phyloP scores from a whole-genome alignment of 2,329 filamentous ascomycete genomes.

The Periconia macrospinosa region DNA sequence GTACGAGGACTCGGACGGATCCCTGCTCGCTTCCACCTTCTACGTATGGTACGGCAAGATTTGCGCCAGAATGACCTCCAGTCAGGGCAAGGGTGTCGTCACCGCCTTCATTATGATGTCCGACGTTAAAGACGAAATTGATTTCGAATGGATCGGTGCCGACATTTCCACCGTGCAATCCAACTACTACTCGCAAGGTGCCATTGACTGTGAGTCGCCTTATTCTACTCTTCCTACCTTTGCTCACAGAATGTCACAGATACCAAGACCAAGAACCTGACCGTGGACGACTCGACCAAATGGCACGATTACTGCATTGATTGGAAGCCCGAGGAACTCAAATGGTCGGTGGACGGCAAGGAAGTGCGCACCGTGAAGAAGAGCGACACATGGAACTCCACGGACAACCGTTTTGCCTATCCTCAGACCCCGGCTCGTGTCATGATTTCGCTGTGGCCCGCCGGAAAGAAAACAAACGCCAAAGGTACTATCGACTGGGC shows the following conservation, averaged over 20 bases:
- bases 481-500: constrained; percentile 89
- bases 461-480: constrained; percentile 76
- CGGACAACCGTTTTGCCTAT: constrained; percentile 78
- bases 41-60: constrained; percentile 99
- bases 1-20: constrained; percentile 81
- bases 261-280: constrained; percentile 72
- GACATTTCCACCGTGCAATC: constrained; percentile 80
- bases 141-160: constrained; percentile 89
- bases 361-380: constrained; percentile 74
- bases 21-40: constrained; percentile 77
- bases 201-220: constrained; percentile 75
- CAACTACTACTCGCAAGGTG: constrained; percentile 96
- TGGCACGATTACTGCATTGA: constrained; percentile 91
- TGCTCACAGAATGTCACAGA: constrained; percentile 56
- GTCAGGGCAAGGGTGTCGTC: constrained; percentile 85
- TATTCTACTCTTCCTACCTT: constrained; percentile 14
- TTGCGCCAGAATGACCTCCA: constrained; percentile 81
- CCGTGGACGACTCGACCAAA: constrained; percentile 71
- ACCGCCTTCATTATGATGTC: constrained; percentile 95
- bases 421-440: constrained; percentile 90
- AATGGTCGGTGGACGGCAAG: constrained; percentile 84
- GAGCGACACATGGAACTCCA: constrained; percentile 82
- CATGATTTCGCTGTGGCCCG: constrained; percentile 95
- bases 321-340: constrained; percentile 85
- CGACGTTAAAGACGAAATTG: constrained; percentile 97